Percentiles rank a stretch among this genome's conserved stretches.
phyloP scores from a whole-genome alignment of 306 rosid genomes.

The Adenanthera pavonina region DNA sequence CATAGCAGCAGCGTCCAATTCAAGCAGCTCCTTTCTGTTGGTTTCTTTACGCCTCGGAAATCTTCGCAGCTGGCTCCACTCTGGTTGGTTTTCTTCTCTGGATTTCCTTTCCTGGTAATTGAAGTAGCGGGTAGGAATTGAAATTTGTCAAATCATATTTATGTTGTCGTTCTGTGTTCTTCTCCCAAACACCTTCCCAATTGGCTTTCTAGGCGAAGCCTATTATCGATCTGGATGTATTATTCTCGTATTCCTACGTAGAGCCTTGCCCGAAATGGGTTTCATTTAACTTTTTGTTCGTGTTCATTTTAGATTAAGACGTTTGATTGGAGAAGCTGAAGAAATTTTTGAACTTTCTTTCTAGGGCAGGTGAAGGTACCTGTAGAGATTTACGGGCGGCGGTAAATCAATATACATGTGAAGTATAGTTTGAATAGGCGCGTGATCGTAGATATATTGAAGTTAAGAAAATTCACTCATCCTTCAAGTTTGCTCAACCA shows the following conservation, averaged over 20 bases:
- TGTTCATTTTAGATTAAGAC: background rate
- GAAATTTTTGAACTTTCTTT: background rate
- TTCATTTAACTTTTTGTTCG: background rate
- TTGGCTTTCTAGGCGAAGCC: background rate
- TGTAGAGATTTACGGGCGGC: background rate
- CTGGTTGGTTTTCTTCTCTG: background rate
- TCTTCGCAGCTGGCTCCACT: background rate
- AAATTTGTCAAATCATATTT: background rate
- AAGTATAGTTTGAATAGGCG: background rate
- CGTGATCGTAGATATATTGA: background rate
- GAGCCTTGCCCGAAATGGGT: slow-evolving; percentile 10
- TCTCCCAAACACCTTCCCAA: background rate
- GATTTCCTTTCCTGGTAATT: slow-evolving; percentile 34
- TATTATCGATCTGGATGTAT: background rate
- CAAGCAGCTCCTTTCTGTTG: background rate
- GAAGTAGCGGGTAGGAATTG: background rate
- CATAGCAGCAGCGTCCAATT: background rate
- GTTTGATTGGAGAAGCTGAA: slow-evolving; percentile 15
- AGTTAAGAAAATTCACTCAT: background rate
- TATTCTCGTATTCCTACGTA: slow-evolving; percentile 3
- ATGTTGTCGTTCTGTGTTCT: background rate
- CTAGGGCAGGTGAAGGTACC: background rate
- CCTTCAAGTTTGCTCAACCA: background rate
- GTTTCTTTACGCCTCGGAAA: background rate
- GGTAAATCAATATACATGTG: background rate